Evolutionary conservation across 2,329 filamentous ascomycete species (phyloP).

Genomic region (Colletotrichum musicola): DNA sequence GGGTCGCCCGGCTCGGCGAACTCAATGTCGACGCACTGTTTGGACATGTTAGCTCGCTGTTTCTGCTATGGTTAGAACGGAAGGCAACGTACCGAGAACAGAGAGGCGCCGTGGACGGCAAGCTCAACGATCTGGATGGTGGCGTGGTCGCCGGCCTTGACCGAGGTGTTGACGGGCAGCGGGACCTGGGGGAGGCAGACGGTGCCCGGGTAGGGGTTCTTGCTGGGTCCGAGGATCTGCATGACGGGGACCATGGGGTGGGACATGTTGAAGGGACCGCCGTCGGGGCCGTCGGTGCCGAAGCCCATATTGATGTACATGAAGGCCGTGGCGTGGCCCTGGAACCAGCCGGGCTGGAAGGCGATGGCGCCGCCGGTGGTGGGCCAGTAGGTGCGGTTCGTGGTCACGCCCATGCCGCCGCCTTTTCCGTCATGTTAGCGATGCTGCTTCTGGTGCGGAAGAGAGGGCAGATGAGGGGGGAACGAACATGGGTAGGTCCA

Average conservation of each 20-base stretch:
- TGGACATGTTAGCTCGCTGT: conserved; percentile 15
- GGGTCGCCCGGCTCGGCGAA: conserved; percentile 83
- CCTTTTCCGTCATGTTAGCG: conserved; percentile 64
- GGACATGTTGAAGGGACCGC: conserved; percentile 87
- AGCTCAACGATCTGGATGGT: conserved; percentile 91
- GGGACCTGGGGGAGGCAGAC: conserved; percentile 93
- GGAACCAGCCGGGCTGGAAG: conserved; percentile 96
- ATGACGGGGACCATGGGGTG: conserved; percentile 84
- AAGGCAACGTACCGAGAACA: conserved; percentile 77
- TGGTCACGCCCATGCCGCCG: conserved; percentile 82
- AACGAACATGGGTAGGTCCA: conserved; percentile 94
- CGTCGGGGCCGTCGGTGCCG: conserved; percentile 73
- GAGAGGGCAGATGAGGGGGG: conserved; percentile 7
- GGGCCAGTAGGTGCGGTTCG: conserved; percentile 94
- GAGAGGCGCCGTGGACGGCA: conserved; percentile 83
- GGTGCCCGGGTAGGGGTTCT: conserved; percentile 86
- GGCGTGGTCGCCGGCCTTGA: conserved; percentile 86
- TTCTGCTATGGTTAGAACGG: background rate
- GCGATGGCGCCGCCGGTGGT: conserved; percentile 87
- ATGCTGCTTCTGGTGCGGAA: conserved; percentile 18
- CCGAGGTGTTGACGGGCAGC: conserved; percentile 77
- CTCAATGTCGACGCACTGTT: conserved; percentile 92
- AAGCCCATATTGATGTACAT: conserved; percentile 94
- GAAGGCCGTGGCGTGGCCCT: conserved; percentile 84
- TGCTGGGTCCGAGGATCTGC: conserved; percentile 84